These are phyloP conservation scores for Suhomyces canberraensis DNA, from an alignment of 805 yeast genomes.

Conservation along the genomic window DNA sequence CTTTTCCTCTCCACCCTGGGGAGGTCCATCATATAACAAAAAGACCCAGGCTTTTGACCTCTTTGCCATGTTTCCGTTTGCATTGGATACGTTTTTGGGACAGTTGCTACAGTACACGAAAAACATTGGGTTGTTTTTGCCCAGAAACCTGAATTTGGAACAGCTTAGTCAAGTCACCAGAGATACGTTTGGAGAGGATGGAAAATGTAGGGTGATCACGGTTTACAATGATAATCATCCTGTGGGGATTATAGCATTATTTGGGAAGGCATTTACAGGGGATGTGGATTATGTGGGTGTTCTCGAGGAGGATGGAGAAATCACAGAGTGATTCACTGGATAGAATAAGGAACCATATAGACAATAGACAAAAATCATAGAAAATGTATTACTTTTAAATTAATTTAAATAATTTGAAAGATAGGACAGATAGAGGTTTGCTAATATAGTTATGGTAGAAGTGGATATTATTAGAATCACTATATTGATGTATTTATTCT, in stretches of 20 bases:
- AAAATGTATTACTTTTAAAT: too few species aligned
- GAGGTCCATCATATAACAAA: conserved; percentile 62
- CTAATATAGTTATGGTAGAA: too few species aligned
- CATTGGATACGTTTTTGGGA: conserved; percentile 42
- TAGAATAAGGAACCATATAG: too few species aligned
- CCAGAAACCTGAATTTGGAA: conserved; percentile 53
- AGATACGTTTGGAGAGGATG: conserved; percentile 42
- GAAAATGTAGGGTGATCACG: conserved; percentile 45
- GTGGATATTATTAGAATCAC: too few species aligned
- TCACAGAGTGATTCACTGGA: too few species aligned
- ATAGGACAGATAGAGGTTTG: too few species aligned
- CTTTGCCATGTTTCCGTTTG: conserved; percentile 43
- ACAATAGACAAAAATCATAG: too few species aligned
- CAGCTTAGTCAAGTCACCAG: conserved; percentile 50
- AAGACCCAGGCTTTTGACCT: conserved; percentile 44
- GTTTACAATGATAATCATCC: conserved; percentile 38
- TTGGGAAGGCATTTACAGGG: conserved; percentile 42
- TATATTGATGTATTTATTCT: too few species aligned
- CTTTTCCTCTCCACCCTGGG: conserved; percentile 89
- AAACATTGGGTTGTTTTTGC: conserved; percentile 60
- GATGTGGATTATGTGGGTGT: not conserved
- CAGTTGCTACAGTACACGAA: conserved; percentile 39
- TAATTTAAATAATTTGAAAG: too few species aligned
- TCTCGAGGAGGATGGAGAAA: not conserved
- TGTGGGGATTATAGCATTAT: conserved; percentile 57